Evolutionary conservation across 768 basidiomycete genomes (phyloP), one percentile per base, ranked within the genome.

Genomic region (Hypholoma sublateritium): DNA sequence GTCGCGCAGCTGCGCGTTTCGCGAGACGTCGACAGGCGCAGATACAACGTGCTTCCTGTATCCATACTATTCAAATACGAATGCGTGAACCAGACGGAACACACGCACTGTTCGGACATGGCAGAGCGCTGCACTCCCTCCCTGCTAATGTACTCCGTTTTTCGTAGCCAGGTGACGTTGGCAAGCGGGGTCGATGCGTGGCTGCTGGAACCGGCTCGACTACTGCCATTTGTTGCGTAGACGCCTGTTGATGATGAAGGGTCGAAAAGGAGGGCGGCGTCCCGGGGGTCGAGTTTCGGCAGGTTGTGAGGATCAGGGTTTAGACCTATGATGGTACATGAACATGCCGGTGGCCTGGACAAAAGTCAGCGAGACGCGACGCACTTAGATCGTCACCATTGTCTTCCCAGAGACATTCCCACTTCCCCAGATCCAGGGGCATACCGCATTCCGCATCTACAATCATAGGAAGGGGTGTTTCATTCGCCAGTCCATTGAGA

Each of bases 361-460:
- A n/a, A 11, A 53, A 21, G 5, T n/a, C 28, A 9, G 28, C 14
- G 17, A 37, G 34, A 28, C 5, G 25, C 48, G 14, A 28, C 79
- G 60, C 50, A 89, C 91, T 76, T 51, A 82, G 79, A 71, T 88
- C 84, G 67, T 87, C 82, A 2, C 80, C 89, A 42, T 84, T 84
- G 58, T 93, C 90, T 49, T 89, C 86, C 92, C 90, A 95, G 16
- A 96, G 73, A 35, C 84, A 88, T 53, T 89, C 87, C 80, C 87
- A 95, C 53, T 80, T 83, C 16, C 89, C 88, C 46, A 96, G 74
- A 69, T 98, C 93, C 22, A 99, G 73, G 0, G 95, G 95, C 95
- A 99, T 95, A 0, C 97, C 97, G 62, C 88, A 89, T 69, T 99
- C 97, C 0, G 92, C 93, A 64, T 99, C 97, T 1, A 98, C 89